Evolutionary conservation across 257 asterid genomes (phyloP).

Genomic region (Ilex aquifolium): DNA sequence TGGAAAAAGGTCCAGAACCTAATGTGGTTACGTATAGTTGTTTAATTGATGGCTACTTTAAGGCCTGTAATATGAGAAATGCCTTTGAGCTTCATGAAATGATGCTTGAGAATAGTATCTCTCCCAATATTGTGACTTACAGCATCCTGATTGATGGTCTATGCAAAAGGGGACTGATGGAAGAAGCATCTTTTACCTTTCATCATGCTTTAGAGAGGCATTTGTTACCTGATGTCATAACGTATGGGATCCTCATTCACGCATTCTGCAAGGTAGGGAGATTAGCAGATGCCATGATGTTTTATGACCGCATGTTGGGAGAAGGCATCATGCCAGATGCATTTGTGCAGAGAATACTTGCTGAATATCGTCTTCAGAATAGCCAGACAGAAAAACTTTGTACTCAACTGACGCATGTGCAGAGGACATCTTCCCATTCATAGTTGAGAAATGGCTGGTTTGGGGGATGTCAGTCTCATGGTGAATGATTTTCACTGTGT

Average conservation of each 20-base stretch:
- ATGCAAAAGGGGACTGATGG: constrained; percentile 30
- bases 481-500: too few species aligned
- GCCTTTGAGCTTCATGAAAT: constrained; percentile 26
- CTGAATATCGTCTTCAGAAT: constrained; percentile 15
- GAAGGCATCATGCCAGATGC: constrained; percentile 30
- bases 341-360: constrained; percentile 19
- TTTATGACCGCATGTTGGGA: constrained; percentile 28
- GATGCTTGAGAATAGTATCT: constrained; percentile 25
- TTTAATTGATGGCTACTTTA: constrained; percentile 32
- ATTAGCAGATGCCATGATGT: constrained; percentile 24
- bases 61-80: constrained; percentile 13
- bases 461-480: too few species aligned
- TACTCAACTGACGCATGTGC: constrained; percentile 6
- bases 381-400: neutral
- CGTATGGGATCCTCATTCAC: constrained; percentile 32
- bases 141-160: constrained; percentile 35
- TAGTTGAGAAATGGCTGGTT: too few species aligned
- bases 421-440: neutral
- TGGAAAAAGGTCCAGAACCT: constrained; percentile 25
- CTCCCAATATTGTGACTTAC: constrained; percentile 35
- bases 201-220: constrained; percentile 21
- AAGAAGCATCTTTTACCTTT: constrained; percentile 27
- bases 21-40: constrained; percentile 38
- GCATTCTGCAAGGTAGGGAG: constrained; percentile 32
- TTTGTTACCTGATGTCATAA: constrained; percentile 29